Conservation (phyloP, 345 rosid species). For the Noccaea bulbosa region DNA sequence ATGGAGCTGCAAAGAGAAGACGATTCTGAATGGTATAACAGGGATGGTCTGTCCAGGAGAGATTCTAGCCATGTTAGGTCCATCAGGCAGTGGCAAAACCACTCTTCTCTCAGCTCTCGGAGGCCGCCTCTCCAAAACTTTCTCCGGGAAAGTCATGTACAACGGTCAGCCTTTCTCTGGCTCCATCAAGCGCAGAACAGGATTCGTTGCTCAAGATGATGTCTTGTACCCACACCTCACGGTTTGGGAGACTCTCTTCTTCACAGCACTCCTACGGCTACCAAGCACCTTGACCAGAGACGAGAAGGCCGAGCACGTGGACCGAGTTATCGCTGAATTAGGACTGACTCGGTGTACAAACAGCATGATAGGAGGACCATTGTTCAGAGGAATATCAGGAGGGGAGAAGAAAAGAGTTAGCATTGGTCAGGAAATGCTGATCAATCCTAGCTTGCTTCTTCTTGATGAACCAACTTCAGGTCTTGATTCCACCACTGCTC, state of each 20-base stretch:
- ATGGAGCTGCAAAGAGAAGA: constrained; percentile 72
- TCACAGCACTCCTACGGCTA: constrained; percentile 86
- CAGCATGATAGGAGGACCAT: constrained; percentile 98
- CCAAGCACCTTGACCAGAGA: constrained; percentile 64
- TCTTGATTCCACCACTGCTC: constrained; percentile 96
- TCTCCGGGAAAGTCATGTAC: constrained; percentile 86
- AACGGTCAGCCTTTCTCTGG: constrained; percentile 90
- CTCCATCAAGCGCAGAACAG: constrained; percentile 69
- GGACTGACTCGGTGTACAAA: constrained; percentile 68
- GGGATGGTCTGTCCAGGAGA: constrained; percentile 93
- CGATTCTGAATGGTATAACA: constrained; percentile 75
- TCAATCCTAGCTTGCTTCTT: constrained; percentile 86
- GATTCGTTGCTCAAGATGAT: constrained; percentile 94
- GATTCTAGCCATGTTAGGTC: constrained; percentile 95
- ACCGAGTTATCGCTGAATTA: constrained; percentile 69
- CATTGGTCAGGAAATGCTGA: constrained; percentile 97
- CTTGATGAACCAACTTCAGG: constrained; percentile 99
- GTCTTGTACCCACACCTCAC: constrained; percentile 92
- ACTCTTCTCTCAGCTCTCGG: constrained; percentile 97
- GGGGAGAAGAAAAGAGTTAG: constrained; percentile 98
- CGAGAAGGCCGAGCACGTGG: constrained; percentile 82
- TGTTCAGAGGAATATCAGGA: constrained; percentile 93
- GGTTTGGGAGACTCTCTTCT: constrained; percentile 82
- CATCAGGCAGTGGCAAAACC: constrained; percentile 99
- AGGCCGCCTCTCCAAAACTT: constrained; percentile 75